These are phyloP conservation scores for Exobasidium cylindrosporum DNA, from an alignment of 1,284 basidiomycete species.

Conservation along the genomic window DNA sequence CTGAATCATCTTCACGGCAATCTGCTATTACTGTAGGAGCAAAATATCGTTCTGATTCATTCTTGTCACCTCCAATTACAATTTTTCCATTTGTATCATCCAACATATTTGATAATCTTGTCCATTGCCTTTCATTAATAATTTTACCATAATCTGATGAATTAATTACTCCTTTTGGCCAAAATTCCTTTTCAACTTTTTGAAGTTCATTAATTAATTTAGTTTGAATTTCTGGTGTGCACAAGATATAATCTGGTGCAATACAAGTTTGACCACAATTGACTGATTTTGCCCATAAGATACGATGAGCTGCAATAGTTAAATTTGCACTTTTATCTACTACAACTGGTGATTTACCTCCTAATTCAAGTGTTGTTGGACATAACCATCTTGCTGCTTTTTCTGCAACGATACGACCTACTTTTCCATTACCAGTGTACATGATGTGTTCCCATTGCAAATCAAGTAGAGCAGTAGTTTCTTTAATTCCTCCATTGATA, in stretches of 20 bases:
- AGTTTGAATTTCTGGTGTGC: slow-evolving; percentile 66
- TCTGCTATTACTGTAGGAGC: slow-evolving; percentile 63
- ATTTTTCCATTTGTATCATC: slow-evolving; percentile 70
- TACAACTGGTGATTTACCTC: slow-evolving; percentile 82
- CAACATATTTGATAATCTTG: slow-evolving; percentile 66
- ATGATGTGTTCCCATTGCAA: slow-evolving; percentile 75
- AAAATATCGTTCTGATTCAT: slow-evolving; percentile 64
- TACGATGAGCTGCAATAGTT: slow-evolving; percentile 59
- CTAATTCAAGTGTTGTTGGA: slow-evolving; percentile 74
- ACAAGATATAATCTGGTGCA: slow-evolving; percentile 71
- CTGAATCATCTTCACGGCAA: slow-evolving; percentile 61
- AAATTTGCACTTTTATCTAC: slow-evolving; percentile 65
- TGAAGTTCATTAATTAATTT: slow-evolving; percentile 65
- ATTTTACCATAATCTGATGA: slow-evolving; percentile 61
- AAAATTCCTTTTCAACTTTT: slow-evolving; percentile 59
- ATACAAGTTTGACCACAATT: slow-evolving; percentile 65
- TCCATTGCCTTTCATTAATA: slow-evolving; percentile 62
- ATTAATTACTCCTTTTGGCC: slow-evolving; percentile 56
- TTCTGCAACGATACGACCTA: slow-evolving; percentile 73
- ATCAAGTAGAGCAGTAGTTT: slow-evolving; percentile 74
- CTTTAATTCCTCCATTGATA: slow-evolving; percentile 72
- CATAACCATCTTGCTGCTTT: slow-evolving; percentile 84
- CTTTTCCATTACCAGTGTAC: slow-evolving; percentile 65
- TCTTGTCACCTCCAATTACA: slow-evolving; percentile 68
- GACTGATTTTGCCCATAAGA: slow-evolving; percentile 75